Evolutionary conservation across 2,329 filamentous ascomycete species (phyloP).

Genomic region (Nemania sp.): DNA sequence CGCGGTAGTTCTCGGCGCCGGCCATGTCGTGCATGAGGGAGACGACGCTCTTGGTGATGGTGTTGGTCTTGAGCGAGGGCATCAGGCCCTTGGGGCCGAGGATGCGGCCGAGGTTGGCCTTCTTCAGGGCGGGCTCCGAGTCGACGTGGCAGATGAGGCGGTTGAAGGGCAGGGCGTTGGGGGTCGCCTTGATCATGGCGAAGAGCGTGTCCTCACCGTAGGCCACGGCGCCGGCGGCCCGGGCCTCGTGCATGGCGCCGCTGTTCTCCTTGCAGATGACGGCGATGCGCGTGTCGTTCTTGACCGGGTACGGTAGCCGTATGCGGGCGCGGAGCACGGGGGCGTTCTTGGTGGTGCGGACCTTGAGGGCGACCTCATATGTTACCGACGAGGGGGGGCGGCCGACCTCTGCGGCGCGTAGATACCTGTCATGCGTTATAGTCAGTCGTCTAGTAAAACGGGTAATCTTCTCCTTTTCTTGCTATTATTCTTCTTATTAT

Average conservation of each 20-base stretch:
- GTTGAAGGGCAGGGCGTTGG: slow-evolving; percentile 84
- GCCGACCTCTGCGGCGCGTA: slow-evolving; percentile 91
- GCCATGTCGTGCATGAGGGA: slow-evolving; percentile 79
- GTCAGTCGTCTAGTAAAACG: no score
- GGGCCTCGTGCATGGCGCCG: slow-evolving; percentile 72
- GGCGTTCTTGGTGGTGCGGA: slow-evolving; percentile 83
- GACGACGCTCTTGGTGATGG: slow-evolving; percentile 80
- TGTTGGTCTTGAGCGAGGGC: slow-evolving; percentile 87
- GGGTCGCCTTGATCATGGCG: slow-evolving; percentile 67
- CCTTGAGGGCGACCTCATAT: slow-evolving; percentile 85
- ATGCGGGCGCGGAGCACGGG: slow-evolving; percentile 86
- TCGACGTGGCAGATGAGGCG: slow-evolving; percentile 83
- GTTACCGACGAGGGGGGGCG: slow-evolving; percentile 73
- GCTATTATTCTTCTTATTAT: no score
- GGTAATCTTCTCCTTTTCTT: no score
- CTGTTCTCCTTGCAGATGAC: slow-evolving; percentile 89
- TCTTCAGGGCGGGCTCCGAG: slow-evolving; percentile 77
- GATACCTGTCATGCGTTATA: slow-evolving; percentile 63
- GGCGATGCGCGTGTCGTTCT: slow-evolving; percentile 84
- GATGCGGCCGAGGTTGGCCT: slow-evolving; percentile 78
- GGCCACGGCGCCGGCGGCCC: slow-evolving; percentile 75
- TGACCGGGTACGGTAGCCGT: slow-evolving; percentile 85
- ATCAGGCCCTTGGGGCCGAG: slow-evolving; percentile 90
- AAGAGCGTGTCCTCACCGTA: slow-evolving; percentile 89
- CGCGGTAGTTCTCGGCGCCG: slow-evolving; percentile 84